Conservation (phyloP, 2,329 filamentous ascomycete genomes). For the Ploettnerulaceae sp. region DNA sequence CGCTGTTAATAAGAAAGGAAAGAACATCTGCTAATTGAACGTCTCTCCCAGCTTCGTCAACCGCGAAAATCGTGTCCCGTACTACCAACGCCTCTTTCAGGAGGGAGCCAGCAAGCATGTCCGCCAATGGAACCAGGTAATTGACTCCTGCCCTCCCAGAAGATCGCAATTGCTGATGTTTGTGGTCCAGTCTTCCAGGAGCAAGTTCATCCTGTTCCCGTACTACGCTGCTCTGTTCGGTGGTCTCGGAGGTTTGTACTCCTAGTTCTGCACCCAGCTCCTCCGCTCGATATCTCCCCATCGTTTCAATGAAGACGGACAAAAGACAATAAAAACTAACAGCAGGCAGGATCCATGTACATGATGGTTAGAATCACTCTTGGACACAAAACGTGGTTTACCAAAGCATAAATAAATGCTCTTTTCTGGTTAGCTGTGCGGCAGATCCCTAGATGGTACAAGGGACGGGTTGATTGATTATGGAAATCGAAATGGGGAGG, state of each 20-base stretch:
- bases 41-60: conserved; percentile 48
- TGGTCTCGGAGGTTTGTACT: conserved; percentile 53
- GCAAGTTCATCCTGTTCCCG: conserved; percentile 60
- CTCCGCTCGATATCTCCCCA: no score
- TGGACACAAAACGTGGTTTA: conserved; percentile 77
- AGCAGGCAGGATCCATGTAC: conserved; percentile 50
- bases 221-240: conserved; percentile 64
- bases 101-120: conserved; percentile 62
- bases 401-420: conserved; percentile 43
- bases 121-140: conserved; percentile 74
- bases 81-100: conserved; percentile 73
- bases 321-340: no score
- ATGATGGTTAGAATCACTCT: conserved; percentile 68
- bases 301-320: not conserved
- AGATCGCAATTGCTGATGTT: not conserved
- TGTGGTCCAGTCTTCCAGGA: conserved; percentile 53
- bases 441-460: not conserved
- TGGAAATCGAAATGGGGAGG: not conserved
- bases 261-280: no score
- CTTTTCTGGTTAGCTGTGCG: not conserved
- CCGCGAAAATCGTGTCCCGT: conserved; percentile 70
- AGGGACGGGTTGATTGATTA: not conserved
- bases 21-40: conserved; percentile 21
- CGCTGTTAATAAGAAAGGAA: not conserved
- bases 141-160: not conserved